These are phyloP conservation scores for Leccinellum luteum DNA, from an alignment of 768 basidiomycete species.

Conservation along the genomic window DNA sequence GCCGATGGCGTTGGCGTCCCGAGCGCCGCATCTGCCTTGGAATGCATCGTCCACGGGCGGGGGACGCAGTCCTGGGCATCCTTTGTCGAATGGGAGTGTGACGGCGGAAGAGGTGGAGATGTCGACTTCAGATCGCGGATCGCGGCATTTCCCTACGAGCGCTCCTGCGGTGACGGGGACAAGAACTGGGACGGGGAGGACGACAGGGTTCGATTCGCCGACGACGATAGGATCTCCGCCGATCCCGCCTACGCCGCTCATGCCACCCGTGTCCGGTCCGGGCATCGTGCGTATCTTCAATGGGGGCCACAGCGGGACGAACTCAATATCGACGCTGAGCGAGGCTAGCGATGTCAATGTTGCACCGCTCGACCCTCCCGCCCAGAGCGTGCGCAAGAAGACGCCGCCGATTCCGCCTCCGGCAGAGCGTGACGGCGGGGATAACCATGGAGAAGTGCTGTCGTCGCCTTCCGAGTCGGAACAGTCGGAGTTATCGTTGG, in stretches of 20 bases:
- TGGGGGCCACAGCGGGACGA: constrained; percentile 25
- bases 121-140: constrained; percentile 24
- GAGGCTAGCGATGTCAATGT: constrained; percentile 21
- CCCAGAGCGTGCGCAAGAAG: constrained; percentile 37
- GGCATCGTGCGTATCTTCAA: constrained; percentile 29
- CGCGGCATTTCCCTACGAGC: constrained; percentile 21
- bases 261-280: constrained; percentile 11
- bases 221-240: constrained; percentile 37
- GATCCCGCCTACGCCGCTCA: constrained; percentile 39
- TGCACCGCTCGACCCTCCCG: constrained; percentile 25
- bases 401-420: constrained; percentile 28
- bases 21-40: constrained; percentile 35
- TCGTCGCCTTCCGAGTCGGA: constrained; percentile 28
- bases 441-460: background rate
- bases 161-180: background rate
- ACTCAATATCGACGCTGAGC: constrained; percentile 31
- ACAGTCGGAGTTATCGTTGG: constrained; percentile 38
- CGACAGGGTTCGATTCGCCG: constrained; percentile 36
- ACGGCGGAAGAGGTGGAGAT: constrained; percentile 23
- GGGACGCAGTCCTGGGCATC: constrained; percentile 25
- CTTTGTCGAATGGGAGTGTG: constrained; percentile 16
- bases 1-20: constrained; percentile 62
- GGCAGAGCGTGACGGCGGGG: background rate
- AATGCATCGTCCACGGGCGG: constrained; percentile 40
- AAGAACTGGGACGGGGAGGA: background rate